Base-by-base conservation (phyloP, 176 grass and related monocot genomes). In the Oryza brachyantha region DNA sequence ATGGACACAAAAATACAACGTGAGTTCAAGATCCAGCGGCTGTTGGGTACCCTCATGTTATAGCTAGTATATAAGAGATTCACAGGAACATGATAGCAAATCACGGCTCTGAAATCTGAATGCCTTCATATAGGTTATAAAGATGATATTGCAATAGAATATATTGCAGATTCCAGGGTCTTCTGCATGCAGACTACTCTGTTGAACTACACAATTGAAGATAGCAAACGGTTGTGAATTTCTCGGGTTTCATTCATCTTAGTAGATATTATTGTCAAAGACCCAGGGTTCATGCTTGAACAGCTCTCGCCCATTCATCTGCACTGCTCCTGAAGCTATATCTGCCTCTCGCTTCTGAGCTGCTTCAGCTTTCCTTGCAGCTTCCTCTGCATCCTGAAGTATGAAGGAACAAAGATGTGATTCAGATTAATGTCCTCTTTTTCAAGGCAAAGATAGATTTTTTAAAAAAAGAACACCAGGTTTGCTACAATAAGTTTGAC, bases 301-400 rank as follows among this genome's bases (percentile, higher is more conserved):
- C 71, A 93, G 86, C 86, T 97, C 94, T 48, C 86, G 79, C 4
- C 91, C 94, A 66, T 93, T 97, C 94, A 97, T 93, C 79, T 89
- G 86, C 36, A 84, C 91, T 41, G 66, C 73, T 79, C 81, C 91
- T 21, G 81, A 74, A 27, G 88, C 80, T 76, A 97, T 83, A 79
- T 89, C 83, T 0, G 74, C 61, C 0, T 83, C 88, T 77, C 90
- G 81, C 72, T 93, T 97, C 74, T 32, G 70, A 70, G 78, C 84
- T 57, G 78, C 83, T 84, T 91, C 91, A 81, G 69, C 79, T 85
- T 87, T 97, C 60, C 71, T 81, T 29, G 78, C 63, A 59, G 91
- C 68, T 81, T 52, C 76, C 50, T 91, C 86, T 34, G 73, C 81
- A 66, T 91, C 86, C 91, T 93, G 73, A 66, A 87, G 13, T 81